Percentiles rank a stretch among this genome's conserved stretches.
Conservation (phyloP, 495 filamentous ascomycete genomes). For the Hypoxylon subgilvum region DNA sequence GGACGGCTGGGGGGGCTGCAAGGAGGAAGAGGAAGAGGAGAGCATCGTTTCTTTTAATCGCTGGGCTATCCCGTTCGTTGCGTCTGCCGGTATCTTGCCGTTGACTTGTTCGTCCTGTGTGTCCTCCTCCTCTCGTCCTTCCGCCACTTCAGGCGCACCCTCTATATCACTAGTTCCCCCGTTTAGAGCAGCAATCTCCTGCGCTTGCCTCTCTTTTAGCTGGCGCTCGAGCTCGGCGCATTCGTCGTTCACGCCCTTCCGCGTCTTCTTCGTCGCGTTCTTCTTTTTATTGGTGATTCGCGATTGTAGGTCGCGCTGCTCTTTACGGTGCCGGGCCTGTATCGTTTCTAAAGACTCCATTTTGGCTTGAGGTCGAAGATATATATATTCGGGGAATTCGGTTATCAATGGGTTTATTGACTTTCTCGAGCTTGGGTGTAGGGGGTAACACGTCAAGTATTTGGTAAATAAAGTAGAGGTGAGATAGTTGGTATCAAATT, state of each 20-base stretch:
- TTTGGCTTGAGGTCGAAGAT: background rate
- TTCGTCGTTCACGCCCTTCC: slow-evolving; percentile 85
- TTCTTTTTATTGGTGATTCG: slow-evolving; percentile 94
- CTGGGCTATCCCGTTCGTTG: slow-evolving; percentile 20
- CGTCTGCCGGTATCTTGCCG: slow-evolving; percentile 12
- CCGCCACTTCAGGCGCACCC: slow-evolving; percentile 24
- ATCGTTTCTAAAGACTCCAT: slow-evolving; percentile 71
- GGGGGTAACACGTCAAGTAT: too few relatives aligned
- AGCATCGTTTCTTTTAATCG: slow-evolving; percentile 27
- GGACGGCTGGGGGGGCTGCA: slow-evolving; percentile 5
- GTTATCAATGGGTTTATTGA: background rate
- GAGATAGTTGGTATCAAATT: too few relatives aligned
- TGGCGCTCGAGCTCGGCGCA: slow-evolving; percentile 75
- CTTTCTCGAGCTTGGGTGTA: too few relatives aligned
- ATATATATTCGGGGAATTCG: background rate
- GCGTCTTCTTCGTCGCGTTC: slow-evolving; percentile 91
- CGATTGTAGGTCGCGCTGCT: slow-evolving; percentile 82
- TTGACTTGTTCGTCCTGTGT: slow-evolving; percentile 25
- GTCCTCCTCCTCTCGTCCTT: slow-evolving; percentile 26
- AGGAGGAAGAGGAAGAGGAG: slow-evolving; percentile 8
- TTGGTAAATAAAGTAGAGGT: too few relatives aligned
- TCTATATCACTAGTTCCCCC: slow-evolving; percentile 43
- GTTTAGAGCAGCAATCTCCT: slow-evolving; percentile 67
- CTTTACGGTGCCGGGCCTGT: slow-evolving; percentile 81
- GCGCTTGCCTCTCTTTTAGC: slow-evolving; percentile 68